Percentiles rank a stretch among this genome's conserved stretches.
phyloP scores from a whole-genome alignment of 1,284 basidiomycete genomes.

The Xanthoconium separans region DNA sequence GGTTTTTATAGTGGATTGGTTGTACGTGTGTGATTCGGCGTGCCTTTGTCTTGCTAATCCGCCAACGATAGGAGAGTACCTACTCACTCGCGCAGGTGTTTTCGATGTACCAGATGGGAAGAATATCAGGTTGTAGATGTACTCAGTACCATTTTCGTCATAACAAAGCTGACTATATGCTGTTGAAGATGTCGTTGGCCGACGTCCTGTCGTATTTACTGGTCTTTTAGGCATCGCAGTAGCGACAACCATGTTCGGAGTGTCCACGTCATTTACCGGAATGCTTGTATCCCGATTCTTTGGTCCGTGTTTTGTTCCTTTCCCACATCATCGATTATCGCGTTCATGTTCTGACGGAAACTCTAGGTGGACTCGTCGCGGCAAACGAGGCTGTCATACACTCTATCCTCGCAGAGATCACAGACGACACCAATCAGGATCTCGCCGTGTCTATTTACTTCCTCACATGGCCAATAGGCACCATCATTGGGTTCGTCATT shows the following conservation, averaged over 20 bases:
- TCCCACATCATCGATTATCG: slow-evolving; percentile 22
- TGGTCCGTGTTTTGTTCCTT: slow-evolving; percentile 6
- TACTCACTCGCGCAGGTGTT: slow-evolving; percentile 61
- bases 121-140: slow-evolving; percentile 46
- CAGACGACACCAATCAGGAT: slow-evolving; percentile 61
- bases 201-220: slow-evolving; percentile 55
- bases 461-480: slow-evolving; percentile 22
- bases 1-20: no score
- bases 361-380: slow-evolving; percentile 51
- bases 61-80: slow-evolving; percentile 47
- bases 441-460: slow-evolving; percentile 47
- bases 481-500: slow-evolving; percentile 15
- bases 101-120: slow-evolving; percentile 62
- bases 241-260: slow-evolving; percentile 50
- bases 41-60: slow-evolving; percentile 29
- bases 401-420: slow-evolving; percentile 54
- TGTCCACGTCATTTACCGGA: slow-evolving; percentile 48
- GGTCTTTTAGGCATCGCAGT: slow-evolving; percentile 56
- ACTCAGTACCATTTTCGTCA: neutral
- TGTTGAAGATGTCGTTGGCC: slow-evolving; percentile 49
- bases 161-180: neutral
- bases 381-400: slow-evolving; percentile 57
- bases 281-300: slow-evolving; percentile 29
- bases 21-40: no score
- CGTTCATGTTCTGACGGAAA: neutral